Evolutionary conservation across 768 basidiomycete species (phyloP).

Genomic region (Paxillus involutus): DNA sequence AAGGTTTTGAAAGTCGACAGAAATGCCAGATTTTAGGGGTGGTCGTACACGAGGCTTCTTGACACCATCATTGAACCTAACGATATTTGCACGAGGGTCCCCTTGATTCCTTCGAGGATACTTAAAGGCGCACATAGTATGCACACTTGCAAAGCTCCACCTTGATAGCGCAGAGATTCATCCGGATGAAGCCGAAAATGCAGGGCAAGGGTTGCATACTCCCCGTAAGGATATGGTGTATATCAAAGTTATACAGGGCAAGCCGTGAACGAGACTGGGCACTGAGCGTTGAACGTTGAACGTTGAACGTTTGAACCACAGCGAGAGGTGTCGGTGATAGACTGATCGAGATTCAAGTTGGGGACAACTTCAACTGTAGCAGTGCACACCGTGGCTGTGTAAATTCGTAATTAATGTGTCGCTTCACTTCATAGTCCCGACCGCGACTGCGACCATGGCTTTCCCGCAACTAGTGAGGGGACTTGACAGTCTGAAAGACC

Average conservation of each 20-base stretch:
- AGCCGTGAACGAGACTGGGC: no score
- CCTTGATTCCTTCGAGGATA: neutral
- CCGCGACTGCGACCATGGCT: constrained; percentile 23
- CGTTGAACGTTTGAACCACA: no score
- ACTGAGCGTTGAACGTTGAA: no score
- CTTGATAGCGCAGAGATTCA: no score
- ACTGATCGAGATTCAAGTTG: no score
- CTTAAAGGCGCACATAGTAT: neutral
- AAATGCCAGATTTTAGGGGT: neutral
- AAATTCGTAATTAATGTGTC: neutral
- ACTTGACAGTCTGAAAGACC: constrained; percentile 63
- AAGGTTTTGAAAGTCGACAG: neutral
- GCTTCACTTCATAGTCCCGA: neutral
- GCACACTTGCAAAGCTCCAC: no score
- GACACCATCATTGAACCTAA: neutral
- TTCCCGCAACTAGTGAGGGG: constrained; percentile 36
- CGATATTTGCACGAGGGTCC: neutral
- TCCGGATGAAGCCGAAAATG: neutral
- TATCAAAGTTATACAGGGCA: no score
- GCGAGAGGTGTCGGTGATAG: no score
- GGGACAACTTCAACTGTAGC: no score
- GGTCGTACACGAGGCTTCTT: constrained; percentile 20
- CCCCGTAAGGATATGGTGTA: no score
- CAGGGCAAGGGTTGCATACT: neutral
- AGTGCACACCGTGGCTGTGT: neutral